Base-by-base conservation (phyloP, 768 basidiomycete genomes). In the Calvatia gigantea region DNA sequence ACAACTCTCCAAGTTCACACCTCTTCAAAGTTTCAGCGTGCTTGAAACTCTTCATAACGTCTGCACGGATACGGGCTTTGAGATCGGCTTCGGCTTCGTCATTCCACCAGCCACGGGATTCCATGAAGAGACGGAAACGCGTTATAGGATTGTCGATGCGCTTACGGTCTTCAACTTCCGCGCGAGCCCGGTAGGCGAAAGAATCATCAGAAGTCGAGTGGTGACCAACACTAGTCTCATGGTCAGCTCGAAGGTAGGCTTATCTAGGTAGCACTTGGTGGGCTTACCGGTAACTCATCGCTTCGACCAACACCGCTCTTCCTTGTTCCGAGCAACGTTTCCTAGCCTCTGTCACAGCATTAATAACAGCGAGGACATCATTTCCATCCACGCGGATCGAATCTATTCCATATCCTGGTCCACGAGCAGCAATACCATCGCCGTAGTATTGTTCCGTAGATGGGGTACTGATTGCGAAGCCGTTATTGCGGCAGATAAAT, bases 201-300 rank as follows among this genome's bases (percentile, higher is more conserved):
- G 93, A 95, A 69, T 98, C 94, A 64, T 98, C 95, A 8, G 94
- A 96, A 0, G 91, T 95, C 15, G 91, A 93, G 67, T 95, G 93
- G 66, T 98, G 94, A n/a, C 94, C 89, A 11, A 97, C 87, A 25
- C 89, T 89, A 65, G 42, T 17, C 33, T 32, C 33, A 15, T 12
- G 35, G 12, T 37, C 12, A 37, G 35, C 12, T 37, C 9, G 35
- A 2, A 60, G n/a, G n/a, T n/a, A n/a, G n/a, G n/a, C n/a, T n/a
- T n/a, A 45, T 55, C 31, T 29, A 38, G 31, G 27, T 35, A 51
- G n/a, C 35, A 47, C 32, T 48, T 35, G 39, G 46, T 25, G 56
- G 25, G 65, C 77, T 28, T 58, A 85, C 83, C 94, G 83, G 65
- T 96, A 96, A 6, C 87, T 88, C 92, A 95, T 95, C 5, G 91